These are phyloP conservation scores for Pisolithus marmoratus DNA, from an alignment of 768 basidiomycete species.

Conservation along the genomic window DNA sequence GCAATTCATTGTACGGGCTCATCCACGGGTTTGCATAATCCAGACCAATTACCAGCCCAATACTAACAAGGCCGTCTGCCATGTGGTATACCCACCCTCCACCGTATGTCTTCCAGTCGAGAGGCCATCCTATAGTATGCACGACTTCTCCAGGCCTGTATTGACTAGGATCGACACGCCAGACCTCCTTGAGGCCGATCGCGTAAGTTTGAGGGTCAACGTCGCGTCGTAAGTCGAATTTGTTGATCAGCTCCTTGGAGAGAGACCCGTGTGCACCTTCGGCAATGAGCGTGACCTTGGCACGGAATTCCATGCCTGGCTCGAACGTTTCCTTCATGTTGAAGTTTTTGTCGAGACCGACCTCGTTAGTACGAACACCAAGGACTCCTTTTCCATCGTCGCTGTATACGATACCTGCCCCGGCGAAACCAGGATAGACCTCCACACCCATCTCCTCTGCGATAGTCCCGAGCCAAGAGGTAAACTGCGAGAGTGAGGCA, in stretches of 20 bases:
- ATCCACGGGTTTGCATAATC: constrained; percentile 95
- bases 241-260: constrained; percentile 68
- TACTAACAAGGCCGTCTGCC: constrained; percentile 81
- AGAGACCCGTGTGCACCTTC: constrained; percentile 95
- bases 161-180: constrained; percentile 67
- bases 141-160: constrained; percentile 73
- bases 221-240: constrained; percentile 64
- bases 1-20: constrained; percentile 88
- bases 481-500: constrained; percentile 80
- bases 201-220: constrained; percentile 91
- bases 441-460: constrained; percentile 89
- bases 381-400: constrained; percentile 36
- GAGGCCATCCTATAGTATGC: constrained; percentile 93
- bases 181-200: constrained; percentile 94
- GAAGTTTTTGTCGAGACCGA: constrained; percentile 76
- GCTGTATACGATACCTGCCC: constrained; percentile 73
- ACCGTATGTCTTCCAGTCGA: constrained; percentile 71
- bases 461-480: constrained; percentile 81
- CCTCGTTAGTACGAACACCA: constrained; percentile 90
- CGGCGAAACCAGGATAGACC: constrained; percentile 95
- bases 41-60: constrained; percentile 89
- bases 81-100: constrained; percentile 96
- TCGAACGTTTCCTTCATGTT: constrained; percentile 84
- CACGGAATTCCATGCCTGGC: constrained; percentile 93
- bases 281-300: constrained; percentile 86